Percentiles rank a stretch among this genome's conserved stretches.
phyloP scores from a whole-genome alignment of 345 rosid species.

The Citrus australasica region DNA sequence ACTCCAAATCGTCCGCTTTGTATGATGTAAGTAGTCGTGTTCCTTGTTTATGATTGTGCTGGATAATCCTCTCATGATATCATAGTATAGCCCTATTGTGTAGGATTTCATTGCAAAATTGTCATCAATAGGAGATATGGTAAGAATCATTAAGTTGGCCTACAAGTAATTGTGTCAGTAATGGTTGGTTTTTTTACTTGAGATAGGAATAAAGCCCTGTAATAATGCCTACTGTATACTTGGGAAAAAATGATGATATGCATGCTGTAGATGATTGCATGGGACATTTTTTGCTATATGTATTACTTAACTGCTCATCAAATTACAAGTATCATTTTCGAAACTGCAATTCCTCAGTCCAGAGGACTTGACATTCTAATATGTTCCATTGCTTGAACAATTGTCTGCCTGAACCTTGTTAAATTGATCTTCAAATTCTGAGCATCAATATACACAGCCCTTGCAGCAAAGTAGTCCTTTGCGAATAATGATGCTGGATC shows the following conservation, averaged over 20 bases:
- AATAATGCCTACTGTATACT: neutral
- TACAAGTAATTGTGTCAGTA: neutral
- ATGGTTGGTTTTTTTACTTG: neutral
- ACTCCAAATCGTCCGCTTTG: constrained; percentile 18
- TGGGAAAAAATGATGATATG: neutral
- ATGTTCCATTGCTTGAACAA: constrained; percentile 26
- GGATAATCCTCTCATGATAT: neutral
- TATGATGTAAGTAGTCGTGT: constrained; percentile 4
- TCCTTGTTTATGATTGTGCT: neutral
- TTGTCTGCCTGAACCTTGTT: constrained; percentile 26
- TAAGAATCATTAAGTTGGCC: neutral
- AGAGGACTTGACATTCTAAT: neutral
- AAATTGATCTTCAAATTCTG: constrained; percentile 30
- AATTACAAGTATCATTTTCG: neutral
- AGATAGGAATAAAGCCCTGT: neutral
- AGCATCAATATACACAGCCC: constrained; percentile 24
- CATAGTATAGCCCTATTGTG: neutral
- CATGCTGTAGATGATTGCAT: neutral
- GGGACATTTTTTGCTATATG: neutral
- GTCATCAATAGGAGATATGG: neutral
- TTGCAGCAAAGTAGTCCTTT: neutral
- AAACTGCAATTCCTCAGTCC: neutral
- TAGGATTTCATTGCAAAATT: neutral
- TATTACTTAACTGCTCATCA: neutral
- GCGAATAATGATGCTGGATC: constrained; percentile 14